Base-by-base conservation (phyloP, 2,329 filamentous ascomycete species). In the Lojkania enalia region DNA sequence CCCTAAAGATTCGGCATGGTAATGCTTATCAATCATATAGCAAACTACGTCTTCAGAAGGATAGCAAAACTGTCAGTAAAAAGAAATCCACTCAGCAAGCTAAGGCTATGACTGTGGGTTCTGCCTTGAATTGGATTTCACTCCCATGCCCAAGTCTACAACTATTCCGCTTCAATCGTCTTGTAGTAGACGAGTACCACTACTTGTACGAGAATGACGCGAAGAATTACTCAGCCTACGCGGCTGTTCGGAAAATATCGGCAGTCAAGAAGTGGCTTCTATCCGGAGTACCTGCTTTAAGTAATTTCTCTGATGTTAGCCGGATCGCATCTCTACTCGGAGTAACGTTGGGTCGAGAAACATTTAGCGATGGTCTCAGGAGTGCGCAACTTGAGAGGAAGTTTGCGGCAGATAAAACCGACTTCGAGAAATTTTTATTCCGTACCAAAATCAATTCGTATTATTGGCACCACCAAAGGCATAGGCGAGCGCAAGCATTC, bases 111-210 rank as follows among this genome's bases (percentile, higher is more conserved):
- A 14, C 35, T 5, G 11, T 4, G 3, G 35, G 35, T 13, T 19
- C 14, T n/a, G n/a, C n/a, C n/a, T n/a, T n/a, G n/a, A 54, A 63
- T 39, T 70, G 67, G 61, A 51, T 51, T 16, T 46, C 51, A 4
- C 57, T 64, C 35, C 44, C 52, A 11, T 49, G 42, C 5, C 71
- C 72, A 1, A 58, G 81, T 0, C 57, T 87, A 1, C 82, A 86
- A 47, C 74, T 82, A 54, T 86, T 86, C 57, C 63, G 70, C 2
- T 87, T 81, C 60, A 78, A 79, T 42, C 74, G 84, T 4, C 46
- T 87, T 0, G 75, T 87, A 2, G 71, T 86, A 1, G 84, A 87
- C 48, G 84, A 87, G 52, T 86, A 81, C 52, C 80, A 83, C 1
- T 83, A 85, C 49, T 67, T 79, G 4, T 70, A 72, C 15, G 53